Evolutionary conservation across 257 asterid genomes (phyloP), one percentile per base, ranked within the genome.

Genomic region (Solanum virginianum): DNA sequence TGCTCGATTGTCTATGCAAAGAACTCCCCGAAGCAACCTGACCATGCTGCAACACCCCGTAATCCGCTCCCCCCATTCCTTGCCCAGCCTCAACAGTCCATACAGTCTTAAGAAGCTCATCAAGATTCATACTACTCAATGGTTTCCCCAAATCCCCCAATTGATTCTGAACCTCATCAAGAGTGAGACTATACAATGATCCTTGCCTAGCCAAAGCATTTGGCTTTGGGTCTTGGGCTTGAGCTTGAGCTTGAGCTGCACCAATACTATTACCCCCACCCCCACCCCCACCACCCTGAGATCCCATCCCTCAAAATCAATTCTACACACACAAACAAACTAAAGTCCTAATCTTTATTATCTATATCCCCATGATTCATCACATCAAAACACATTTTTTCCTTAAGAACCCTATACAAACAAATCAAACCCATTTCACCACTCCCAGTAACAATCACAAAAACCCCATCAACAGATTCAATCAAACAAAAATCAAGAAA

Each of bases 141-240:
- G 99, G 99, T 87, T 93, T 94, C 82, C 94, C 96, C 60, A 93
- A 85, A 91, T 94, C 98, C 85, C 97, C 94, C 63, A 96, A 91
- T 77, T 96, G 98, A 77, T 87, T 92, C 84, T 96, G 97, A 81
- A 96, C 98, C 94, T 95, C 98, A 85, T 95, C 99, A 84, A 95
- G 95, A 68, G 99, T 95, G 85, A 95, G 97, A 84, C 87, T 91
- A 85, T 94, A 94, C 55, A 94, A 45, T 12, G 99, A 95, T 22
- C 98, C 97, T 87, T 94, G 94, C 83, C 98, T 87, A 41, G 90
- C 87, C 87, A 94, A 87, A 69, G 89, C 92, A 89, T 85, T 87
- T 6, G 90, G 70, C 59, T 72, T 86, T 45, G 90, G 88, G 86
- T 87, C 95, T 54, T 79, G 81, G 1, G 81, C 60, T 47, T 77